Conservation (phyloP, 805 yeast genomes). For the Lipomyces spencermartinsiae region DNA sequence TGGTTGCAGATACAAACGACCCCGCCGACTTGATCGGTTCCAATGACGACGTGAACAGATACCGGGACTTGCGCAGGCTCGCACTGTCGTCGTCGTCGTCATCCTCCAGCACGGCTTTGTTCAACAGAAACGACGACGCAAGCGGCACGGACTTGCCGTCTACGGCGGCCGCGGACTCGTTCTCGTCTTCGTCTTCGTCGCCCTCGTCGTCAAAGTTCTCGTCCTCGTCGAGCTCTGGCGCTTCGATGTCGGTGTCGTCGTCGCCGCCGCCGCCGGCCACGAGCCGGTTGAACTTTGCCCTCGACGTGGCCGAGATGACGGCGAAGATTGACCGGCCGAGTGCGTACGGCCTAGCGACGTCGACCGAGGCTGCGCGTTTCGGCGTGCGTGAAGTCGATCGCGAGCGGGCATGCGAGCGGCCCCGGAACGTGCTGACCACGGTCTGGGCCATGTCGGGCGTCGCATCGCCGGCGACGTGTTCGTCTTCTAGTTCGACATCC, state of each 20-base stretch:
- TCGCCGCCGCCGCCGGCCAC: slow-evolving; percentile 14
- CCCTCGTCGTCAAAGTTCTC: slow-evolving; percentile 38
- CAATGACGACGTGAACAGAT: neutral
- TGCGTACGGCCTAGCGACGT: slow-evolving; percentile 26
- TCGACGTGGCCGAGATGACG: slow-evolving; percentile 33
- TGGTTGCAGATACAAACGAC: slow-evolving; percentile 8
- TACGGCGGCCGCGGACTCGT: neutral
- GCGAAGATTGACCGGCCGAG: slow-evolving; percentile 33
- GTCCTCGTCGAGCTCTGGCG: slow-evolving; percentile 44
- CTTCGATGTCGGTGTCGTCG: slow-evolving; percentile 41
- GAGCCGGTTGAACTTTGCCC: slow-evolving; percentile 20
- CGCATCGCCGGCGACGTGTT: neutral
- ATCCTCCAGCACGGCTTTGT: neutral
- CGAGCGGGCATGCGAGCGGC: slow-evolving; percentile 1
- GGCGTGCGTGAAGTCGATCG: neutral
- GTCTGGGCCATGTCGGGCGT: neutral
- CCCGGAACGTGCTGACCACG: neutral
- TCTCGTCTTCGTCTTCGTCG: slow-evolving; percentile 26
- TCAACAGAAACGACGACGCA: slow-evolving; percentile 25
- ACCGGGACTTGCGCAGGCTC: neutral
- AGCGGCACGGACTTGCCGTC: slow-evolving; percentile 2
- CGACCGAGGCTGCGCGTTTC: slow-evolving; percentile 32
- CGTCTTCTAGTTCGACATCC: neutral
- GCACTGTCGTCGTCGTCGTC: slow-evolving; percentile 13
- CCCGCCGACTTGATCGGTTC: slow-evolving; percentile 26